A percentile compares a stretch with the other conserved stretches of the same genome.
Evolutionary conservation across 768 basidiomycete species (phyloP).

Genomic region (Sarcodon aspratus): DNA sequence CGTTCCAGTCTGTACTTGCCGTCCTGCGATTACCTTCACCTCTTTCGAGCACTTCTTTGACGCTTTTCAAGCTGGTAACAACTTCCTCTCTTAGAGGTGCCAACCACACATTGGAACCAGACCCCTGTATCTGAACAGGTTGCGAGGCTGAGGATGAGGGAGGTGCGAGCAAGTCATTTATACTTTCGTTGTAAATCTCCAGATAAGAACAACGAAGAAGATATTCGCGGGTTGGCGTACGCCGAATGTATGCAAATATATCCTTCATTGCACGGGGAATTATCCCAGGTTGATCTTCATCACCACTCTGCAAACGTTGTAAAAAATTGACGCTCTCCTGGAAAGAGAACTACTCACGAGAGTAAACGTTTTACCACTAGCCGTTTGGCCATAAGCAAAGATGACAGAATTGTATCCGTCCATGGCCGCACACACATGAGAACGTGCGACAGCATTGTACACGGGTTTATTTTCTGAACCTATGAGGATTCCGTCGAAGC

Average conservation of each 20-base stretch:
- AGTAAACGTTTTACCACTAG: constrained; percentile 66
- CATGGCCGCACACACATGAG: constrained; percentile 87
- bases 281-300: constrained; percentile 81
- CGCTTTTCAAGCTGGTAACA: constrained; percentile 81
- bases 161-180: constrained; percentile 78
- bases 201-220: constrained; percentile 94
- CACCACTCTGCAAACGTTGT: constrained; percentile 39
- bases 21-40: constrained; percentile 85
- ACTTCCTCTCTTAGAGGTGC: constrained; percentile 83
- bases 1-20: constrained; percentile 98
- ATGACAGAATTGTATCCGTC: constrained; percentile 94
- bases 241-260: constrained; percentile 75
- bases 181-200: constrained; percentile 93
- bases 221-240: constrained; percentile 74
- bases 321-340: not conserved
- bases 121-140: constrained; percentile 67
- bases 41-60: constrained; percentile 72
- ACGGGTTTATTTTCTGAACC: constrained; percentile 73
- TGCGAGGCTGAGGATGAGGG: constrained; percentile 38
- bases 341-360: constrained; percentile 23
- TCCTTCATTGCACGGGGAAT: constrained; percentile 91
- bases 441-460: constrained; percentile 64
- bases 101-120: constrained; percentile 47
- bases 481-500: constrained; percentile 68
- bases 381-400: constrained; percentile 92